These are phyloP conservation scores for Magnaporthiopsis incrustans DNA, from an alignment of 2,329 filamentous ascomycete species.

Conservation along the genomic window DNA sequence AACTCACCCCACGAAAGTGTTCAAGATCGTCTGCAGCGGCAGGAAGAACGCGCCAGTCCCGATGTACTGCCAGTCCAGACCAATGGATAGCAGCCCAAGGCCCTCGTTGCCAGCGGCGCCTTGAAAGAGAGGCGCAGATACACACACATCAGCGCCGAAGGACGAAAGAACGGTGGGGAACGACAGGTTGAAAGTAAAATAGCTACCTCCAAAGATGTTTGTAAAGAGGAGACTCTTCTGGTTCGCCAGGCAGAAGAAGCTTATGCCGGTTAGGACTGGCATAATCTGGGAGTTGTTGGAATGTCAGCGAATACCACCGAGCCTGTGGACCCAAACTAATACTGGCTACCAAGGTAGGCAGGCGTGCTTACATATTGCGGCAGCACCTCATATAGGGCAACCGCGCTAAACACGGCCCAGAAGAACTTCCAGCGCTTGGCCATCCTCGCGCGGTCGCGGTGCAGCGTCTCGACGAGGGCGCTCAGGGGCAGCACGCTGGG, in stretches of 20 bases:
- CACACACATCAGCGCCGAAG: no score
- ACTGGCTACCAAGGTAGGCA: no score
- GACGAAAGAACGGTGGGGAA: no score
- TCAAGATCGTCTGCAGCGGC: slow-evolving; percentile 29
- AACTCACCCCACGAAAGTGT: slow-evolving; percentile 25
- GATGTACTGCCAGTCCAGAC: slow-evolving; percentile 37
- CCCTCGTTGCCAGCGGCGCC: slow-evolving; percentile 29
- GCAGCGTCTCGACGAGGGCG: slow-evolving; percentile 18
- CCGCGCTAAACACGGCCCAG: slow-evolving; percentile 27
- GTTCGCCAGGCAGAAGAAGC: slow-evolving; percentile 37
- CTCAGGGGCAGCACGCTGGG: slow-evolving; percentile 21
- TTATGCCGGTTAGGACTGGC: slow-evolving; percentile 29
- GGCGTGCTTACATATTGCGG: slow-evolving; percentile 27
- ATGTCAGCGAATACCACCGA: background rate
- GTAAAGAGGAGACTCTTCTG: slow-evolving; percentile 30
- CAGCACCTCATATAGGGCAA: slow-evolving; percentile 39
- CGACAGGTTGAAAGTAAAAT: no score
- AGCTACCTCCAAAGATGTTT: slow-evolving; percentile 22
- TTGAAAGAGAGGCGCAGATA: background rate
- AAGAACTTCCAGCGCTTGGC: slow-evolving; percentile 32
- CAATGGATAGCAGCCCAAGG: slow-evolving; percentile 30
- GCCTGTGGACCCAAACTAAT: no score
- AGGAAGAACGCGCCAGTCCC: slow-evolving; percentile 26
- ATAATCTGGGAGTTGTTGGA: slow-evolving; percentile 21
- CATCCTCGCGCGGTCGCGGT: slow-evolving; percentile 22